Base-by-base conservation (phyloP, 164 flowering plant species). In the Stephania yunnanensis region DNA sequence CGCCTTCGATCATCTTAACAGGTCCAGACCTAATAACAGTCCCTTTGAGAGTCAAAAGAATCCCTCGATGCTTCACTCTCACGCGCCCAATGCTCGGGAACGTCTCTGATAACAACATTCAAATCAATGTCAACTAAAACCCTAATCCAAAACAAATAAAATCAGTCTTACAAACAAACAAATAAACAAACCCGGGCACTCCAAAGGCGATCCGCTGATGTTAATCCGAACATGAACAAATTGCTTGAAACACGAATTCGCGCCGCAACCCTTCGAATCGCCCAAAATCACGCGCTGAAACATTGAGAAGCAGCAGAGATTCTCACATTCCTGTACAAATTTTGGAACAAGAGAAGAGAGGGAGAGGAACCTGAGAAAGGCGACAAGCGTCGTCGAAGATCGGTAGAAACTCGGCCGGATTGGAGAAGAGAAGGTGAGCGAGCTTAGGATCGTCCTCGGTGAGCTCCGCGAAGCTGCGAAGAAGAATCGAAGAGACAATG, bases 1-100 rank as follows among this genome's bases (percentile, higher is more conserved):
- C 94, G 66, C 99, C 99, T 86, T 95, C 98, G 64, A 90, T 86
- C 94, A 92, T 92, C 86, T 95, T 92, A 52, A 93, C 80, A 29
- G 90, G 80, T 75, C 98, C 98, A 2, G 99, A 87, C 77, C 98
- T 86, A 31, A 91, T 92, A 0, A 95, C 98, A 12, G 97, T 95
- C 72, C 98, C 99, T 83, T 92, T 91, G 44, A 93, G 87, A 46
- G 95, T 91, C 44, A 95, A 89, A 77, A 95, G 96, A 64, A 89
- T 85, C 17, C 94, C 95, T 1, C 91, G 85, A 81, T 95, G 99
- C 84, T 87, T 91, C 85, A 90, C 98, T 81, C 99, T 86, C 66
- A 95, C 86, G 1, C 84, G 84, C 46, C 99, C 98, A 82, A 95
- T 95, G 75, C 95, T 89, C 12, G 98, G 98, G 78, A 86, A 93